These are phyloP conservation scores for Metarhizium brunneum DNA, from an alignment of 2,329 filamentous ascomycete species.

Conservation along the genomic window DNA sequence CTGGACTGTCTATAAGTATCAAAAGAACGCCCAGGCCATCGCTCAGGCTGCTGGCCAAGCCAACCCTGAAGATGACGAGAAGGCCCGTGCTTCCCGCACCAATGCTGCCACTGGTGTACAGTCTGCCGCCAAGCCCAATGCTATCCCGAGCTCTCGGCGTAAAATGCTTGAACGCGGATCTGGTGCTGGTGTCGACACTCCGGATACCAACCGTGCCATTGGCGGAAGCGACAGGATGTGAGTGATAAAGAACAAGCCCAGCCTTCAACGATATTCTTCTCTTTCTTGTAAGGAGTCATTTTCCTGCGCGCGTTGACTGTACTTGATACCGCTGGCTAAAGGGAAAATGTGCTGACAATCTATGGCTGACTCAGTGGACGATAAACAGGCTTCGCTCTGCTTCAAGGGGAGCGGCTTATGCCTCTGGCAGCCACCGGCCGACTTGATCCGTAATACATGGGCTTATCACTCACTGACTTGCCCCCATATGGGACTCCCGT, in stretches of 20 bases:
- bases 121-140: constrained; percentile 59
- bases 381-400: constrained; percentile 78
- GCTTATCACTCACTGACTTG: constrained; percentile 1
- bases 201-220: constrained; percentile 65
- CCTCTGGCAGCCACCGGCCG: constrained; percentile 29
- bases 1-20: constrained; percentile 99
- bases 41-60: constrained; percentile 65
- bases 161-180: constrained; percentile 68
- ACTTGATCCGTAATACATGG: constrained; percentile 20
- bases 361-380: constrained; percentile 76
- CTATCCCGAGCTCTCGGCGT: constrained; percentile 68
- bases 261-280: constrained; percentile 21
- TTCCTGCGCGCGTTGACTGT: constrained; percentile 78
- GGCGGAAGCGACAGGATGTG: constrained; percentile 90
- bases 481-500: constrained; percentile 6
- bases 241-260: constrained; percentile 53
- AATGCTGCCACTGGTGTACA: constrained; percentile 55
- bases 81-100: constrained; percentile 59
- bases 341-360: constrained; percentile 61
- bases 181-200: constrained; percentile 52
- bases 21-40: constrained; percentile 94
- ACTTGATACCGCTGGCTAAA: constrained; percentile 64
- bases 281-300: constrained; percentile 80
- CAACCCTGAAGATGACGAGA: constrained; percentile 66
- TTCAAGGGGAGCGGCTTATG: constrained; percentile 56